phyloP scores from a whole-genome alignment of 345 rosid genomes.

The Rubroshorea leprosula region DNA sequence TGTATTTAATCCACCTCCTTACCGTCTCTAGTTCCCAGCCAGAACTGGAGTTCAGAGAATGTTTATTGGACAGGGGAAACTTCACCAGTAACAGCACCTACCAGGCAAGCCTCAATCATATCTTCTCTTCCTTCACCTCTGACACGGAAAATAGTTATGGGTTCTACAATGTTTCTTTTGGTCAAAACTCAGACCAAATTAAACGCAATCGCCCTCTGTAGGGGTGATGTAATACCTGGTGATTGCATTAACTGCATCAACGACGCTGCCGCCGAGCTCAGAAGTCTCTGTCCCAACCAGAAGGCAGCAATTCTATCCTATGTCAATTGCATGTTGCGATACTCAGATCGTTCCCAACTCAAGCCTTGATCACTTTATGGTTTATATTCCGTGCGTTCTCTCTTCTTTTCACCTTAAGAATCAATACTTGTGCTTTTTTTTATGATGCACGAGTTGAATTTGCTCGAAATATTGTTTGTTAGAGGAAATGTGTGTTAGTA shows the following conservation, averaged over 20 bases:
- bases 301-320: slow-evolving; percentile 21
- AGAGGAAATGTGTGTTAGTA: no score
- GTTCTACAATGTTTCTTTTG: slow-evolving; percentile 24
- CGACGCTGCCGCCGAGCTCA: slow-evolving; percentile 6
- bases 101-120: slow-evolving; percentile 18
- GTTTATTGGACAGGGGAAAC: slow-evolving; percentile 1
- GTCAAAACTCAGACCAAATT: slow-evolving; percentile 8
- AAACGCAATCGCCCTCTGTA: slow-evolving; percentile 25
- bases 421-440: neutral
- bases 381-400: no score
- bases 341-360: slow-evolving; percentile 24
- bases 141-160: slow-evolving; percentile 13
- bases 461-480: no score
- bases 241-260: slow-evolving; percentile 19
- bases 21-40: no score
- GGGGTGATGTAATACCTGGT: slow-evolving; percentile 20
- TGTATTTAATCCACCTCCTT: no score
- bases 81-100: slow-evolving; percentile 20
- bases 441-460: no score
- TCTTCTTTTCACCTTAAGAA: no score
- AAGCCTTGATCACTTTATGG: no score
- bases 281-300: slow-evolving; percentile 20
- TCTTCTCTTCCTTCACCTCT: slow-evolving; percentile 23
- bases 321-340: slow-evolving; percentile 26
- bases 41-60: no score